Conservation (phyloP, 2,329 filamentous ascomycete species). For the Huntiella bhutanensis region DNA sequence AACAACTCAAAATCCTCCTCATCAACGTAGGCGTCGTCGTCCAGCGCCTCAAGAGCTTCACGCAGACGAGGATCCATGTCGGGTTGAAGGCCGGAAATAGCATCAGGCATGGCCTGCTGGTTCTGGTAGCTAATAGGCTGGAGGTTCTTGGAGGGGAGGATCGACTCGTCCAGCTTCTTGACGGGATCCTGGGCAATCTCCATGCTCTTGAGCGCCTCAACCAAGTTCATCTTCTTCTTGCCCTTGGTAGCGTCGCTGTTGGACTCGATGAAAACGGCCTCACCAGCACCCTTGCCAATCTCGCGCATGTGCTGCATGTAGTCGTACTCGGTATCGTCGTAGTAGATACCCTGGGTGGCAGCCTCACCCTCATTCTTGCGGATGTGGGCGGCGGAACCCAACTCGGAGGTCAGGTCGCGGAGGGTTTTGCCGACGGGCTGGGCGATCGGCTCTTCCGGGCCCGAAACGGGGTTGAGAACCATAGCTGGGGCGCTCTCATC, state of each 20-base stretch:
- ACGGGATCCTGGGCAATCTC: conserved; percentile 34
- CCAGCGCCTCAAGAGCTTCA: conserved; percentile 80
- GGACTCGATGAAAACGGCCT: conserved; percentile 70
- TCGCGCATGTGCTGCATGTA: conserved; percentile 99
- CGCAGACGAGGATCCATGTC: conserved; percentile 91
- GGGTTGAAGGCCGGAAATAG: conserved; percentile 81
- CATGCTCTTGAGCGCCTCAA: conserved; percentile 57
- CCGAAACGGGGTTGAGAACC: conserved; percentile 56
- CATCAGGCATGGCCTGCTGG: conserved; percentile 82
- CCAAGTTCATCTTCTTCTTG: conserved; percentile 59
- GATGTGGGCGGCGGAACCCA: conserved; percentile 49
- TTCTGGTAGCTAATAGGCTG: conserved; percentile 67
- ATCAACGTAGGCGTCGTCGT: conserved; percentile 88
- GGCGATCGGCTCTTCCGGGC: conserved; percentile 19
- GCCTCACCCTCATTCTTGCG: conserved; percentile 90
- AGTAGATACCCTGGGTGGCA: conserved; percentile 83
- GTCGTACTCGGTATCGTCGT: conserved; percentile 87
- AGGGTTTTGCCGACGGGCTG: conserved; percentile 34
- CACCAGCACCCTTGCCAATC: conserved; percentile 50
- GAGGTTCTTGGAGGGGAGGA: conserved; percentile 64
- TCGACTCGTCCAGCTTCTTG: conserved; percentile 50
- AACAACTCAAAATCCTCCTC: conserved; percentile 77
- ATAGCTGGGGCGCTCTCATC: conserved; percentile 75
- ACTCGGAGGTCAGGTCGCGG: conserved; percentile 56
- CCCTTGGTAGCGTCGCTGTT: conserved; percentile 39